Evolutionary conservation across 768 basidiomycete species (phyloP).

Genomic region (Rhizopogon vesiculosus): DNA sequence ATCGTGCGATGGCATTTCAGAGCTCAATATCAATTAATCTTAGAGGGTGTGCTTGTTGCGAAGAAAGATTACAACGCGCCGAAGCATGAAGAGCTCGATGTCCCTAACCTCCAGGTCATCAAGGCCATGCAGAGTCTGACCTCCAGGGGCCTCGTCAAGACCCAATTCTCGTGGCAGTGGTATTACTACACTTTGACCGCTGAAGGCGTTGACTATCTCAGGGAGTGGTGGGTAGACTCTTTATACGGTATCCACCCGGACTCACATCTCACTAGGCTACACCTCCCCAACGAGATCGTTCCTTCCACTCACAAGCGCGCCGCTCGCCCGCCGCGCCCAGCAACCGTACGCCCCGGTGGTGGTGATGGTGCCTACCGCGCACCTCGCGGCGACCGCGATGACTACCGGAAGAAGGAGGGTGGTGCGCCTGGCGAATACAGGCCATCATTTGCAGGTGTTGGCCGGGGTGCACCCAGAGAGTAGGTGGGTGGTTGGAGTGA

Average conservation of each 20-base stretch:
- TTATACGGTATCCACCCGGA: not conserved
- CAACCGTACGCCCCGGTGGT: slow-evolving; percentile 63
- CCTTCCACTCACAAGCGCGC: slow-evolving; percentile 98
- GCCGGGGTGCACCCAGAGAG: slow-evolving; percentile 80
- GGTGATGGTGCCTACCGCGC: slow-evolving; percentile 80
- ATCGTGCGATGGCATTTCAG: not conserved
- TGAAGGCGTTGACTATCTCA: slow-evolving; percentile 95
- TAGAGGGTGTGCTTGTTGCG: slow-evolving; percentile 98
- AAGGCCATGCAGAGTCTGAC: slow-evolving; percentile 68
- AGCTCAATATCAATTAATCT: not conserved
- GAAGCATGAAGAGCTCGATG: slow-evolving; percentile 87
- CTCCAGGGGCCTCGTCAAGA: slow-evolving; percentile 88
- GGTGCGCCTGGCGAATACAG: slow-evolving; percentile 86
- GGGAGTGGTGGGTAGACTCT: slow-evolving; percentile 59
- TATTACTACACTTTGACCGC: slow-evolving; percentile 98
- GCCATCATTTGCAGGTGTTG: slow-evolving; percentile 86
- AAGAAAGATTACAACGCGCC: slow-evolving; percentile 99
- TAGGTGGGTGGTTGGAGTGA: slow-evolving; percentile 17
- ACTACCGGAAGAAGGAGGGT: slow-evolving; percentile 85
- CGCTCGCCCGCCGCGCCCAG: slow-evolving; percentile 80
- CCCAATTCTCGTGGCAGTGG: slow-evolving; percentile 99
- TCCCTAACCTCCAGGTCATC: slow-evolving; percentile 67
- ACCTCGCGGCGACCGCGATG: slow-evolving; percentile 85
- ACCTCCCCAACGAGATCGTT: slow-evolving; percentile 94
- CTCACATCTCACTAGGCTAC: slow-evolving; percentile 54